Evolutionary conservation across 2,329 filamentous ascomycete genomes (phyloP), one percentile per base, ranked within the genome.

Genomic region (Colletotrichum plurivorum): DNA sequence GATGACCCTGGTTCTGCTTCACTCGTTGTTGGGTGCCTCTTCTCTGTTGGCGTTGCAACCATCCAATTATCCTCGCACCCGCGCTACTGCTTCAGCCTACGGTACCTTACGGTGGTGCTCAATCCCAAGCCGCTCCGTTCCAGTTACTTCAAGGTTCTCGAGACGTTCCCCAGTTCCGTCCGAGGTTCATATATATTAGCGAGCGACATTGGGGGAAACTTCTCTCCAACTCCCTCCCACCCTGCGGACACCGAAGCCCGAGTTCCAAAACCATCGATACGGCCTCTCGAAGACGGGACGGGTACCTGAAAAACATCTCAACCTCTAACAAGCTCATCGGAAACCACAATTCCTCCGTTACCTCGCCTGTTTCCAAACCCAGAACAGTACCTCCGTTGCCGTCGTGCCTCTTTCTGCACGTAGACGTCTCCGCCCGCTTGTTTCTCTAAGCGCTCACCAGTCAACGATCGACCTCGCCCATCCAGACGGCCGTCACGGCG

Each of bases 391-490:
- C 63, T 62, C 55, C 58, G 46, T 67, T 51, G 39, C 70, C 67
- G 51, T 71, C 63, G 43, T 57, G 13, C 31, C 31, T 36, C 31
- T 20, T 16, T 43, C 52, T 62, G 52, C 67, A 49, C 55, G 25
- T 25, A 31, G 36, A 62, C 43, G 55, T 9, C 31, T 55, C 45
- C 49, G 43, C 52, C 63, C 67, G 64, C 52, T 70, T 71, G 70
- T 72, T 71, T 72, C 60, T 54, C 70, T 77, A 78, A 78, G 76
- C 77, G 77, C 77, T 73, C 73, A 70, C 75, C 76, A 77, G 71
- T 75, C 69, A 75, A 31, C 56, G 18, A 46, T 63, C 62, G 71
- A 71, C 69, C 55, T 62, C 55, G 52, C 58, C 18, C 67, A 60
- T 62, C 59, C 68, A 36, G 48, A 73, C 71, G 59, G 65, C 69